A percentile compares a stretch with the other conserved stretches of the same genome.
These are phyloP conservation scores for Catharanthus roseus DNA, from an alignment of 257 asterid genomes.

Conservation along the genomic window DNA sequence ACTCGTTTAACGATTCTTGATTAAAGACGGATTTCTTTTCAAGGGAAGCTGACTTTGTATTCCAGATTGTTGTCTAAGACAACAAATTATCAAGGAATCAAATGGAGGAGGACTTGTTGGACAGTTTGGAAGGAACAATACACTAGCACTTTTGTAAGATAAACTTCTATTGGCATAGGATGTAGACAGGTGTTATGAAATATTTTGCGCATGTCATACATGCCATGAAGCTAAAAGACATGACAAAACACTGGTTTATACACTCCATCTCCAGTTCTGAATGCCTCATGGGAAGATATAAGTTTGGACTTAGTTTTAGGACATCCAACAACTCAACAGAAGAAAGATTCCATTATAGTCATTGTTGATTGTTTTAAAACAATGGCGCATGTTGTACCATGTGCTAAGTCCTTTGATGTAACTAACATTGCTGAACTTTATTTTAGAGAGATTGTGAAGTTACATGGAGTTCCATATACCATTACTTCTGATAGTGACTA, in stretches of 20 bases:
- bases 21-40: background rate
- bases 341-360: background rate
- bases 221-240: background rate
- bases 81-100: too few species aligned
- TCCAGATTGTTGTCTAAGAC: background rate
- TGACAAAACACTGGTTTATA: background rate
- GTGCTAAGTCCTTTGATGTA: background rate
- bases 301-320: background rate
- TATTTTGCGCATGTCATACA: background rate
- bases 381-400: background rate
- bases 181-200: background rate
- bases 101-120: too few species aligned
- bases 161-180: too few species aligned
- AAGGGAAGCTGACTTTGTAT: background rate
- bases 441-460: background rate
- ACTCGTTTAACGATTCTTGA: background rate
- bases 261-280: background rate
- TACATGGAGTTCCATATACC: background rate
- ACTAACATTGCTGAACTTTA: background rate
- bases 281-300: background rate
- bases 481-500: background rate
- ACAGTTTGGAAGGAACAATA: too few species aligned
- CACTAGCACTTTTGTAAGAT: too few species aligned
- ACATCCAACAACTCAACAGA: background rate
- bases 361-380: background rate